Conservation (phyloP, 139 green algal genomes). For the Closterium sp. region DNA sequence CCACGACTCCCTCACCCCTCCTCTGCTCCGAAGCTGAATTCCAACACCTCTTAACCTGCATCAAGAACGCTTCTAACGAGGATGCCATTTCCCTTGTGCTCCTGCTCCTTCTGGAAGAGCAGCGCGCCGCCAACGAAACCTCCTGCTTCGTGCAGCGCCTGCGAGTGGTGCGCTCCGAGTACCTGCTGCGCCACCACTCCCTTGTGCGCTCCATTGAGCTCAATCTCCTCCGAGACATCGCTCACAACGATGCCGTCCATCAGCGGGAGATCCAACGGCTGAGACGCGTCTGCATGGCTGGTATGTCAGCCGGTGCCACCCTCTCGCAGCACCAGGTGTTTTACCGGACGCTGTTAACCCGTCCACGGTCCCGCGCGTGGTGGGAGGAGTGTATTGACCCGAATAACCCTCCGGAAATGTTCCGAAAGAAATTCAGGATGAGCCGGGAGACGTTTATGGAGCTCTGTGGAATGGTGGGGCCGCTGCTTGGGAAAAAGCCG, state of each 20-base stretch:
- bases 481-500: conserved; percentile 26
- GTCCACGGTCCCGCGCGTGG: conserved; percentile 13
- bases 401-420: conserved; percentile 23
- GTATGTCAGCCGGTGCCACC: neutral
- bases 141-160: neutral
- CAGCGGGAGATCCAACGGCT: neutral
- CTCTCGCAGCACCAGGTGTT: neutral
- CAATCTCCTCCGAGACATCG: neutral
- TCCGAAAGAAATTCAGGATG: conserved; percentile 22
- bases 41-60: neutral
- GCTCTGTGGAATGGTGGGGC: conserved; percentile 12
- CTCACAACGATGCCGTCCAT: neutral
- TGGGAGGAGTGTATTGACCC: conserved; percentile 35
- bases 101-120: neutral
- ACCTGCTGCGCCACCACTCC: neutral
- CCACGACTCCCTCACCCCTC: neutral
- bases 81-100: neutral
- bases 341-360: neutral
- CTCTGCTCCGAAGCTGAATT: neutral
- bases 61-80: neutral
- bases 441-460: conserved; percentile 18
- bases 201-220: neutral
- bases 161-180: neutral
- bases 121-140: neutral
- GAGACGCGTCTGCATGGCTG: neutral